A percentile compares a stretch with the other conserved stretches of the same genome.
These are phyloP conservation scores for Aspergillus cavernicola DNA, from an alignment of 495 filamentous ascomycete genomes.

Conservation along the genomic window DNA sequence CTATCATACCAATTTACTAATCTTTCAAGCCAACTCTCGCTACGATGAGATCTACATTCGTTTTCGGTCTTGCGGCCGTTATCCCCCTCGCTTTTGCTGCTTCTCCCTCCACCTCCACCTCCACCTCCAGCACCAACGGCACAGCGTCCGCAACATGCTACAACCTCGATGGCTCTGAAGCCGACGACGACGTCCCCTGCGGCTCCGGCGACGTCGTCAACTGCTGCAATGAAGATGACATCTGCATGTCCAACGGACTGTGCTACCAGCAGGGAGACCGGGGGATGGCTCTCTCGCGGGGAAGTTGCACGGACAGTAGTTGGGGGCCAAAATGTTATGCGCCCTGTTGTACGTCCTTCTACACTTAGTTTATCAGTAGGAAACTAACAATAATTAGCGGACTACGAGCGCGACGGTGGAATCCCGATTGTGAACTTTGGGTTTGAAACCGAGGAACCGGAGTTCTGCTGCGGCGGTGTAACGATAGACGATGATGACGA, in stretches of 20 bases:
- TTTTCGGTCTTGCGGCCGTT: neutral
- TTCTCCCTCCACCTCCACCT: neutral
- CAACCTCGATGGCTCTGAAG: slow-evolving; percentile 8
- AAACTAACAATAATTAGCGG: neutral
- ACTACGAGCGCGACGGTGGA: neutral
- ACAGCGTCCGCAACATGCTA: slow-evolving; percentile 3
- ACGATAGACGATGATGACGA: neutral
- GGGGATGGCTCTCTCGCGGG: slow-evolving; percentile 1
- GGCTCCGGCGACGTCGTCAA: neutral
- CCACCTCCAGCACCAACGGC: neutral
- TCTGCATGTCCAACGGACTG: slow-evolving; percentile 12
- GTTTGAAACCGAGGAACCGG: neutral
- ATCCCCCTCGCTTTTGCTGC: neutral
- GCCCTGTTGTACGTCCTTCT: slow-evolving; percentile 6
- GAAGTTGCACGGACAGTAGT: neutral
- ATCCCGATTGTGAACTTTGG: neutral
- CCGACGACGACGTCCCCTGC: slow-evolving; percentile 10
- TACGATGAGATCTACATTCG: neutral
- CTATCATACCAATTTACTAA: neutral
- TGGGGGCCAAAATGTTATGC: slow-evolving; percentile 4
- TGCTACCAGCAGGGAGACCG: slow-evolving; percentile 9
- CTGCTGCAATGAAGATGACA: slow-evolving; percentile 11
- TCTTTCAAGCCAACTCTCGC: neutral
- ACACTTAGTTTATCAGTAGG: neutral
- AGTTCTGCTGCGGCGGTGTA: slow-evolving; percentile 7